Evolutionary conservation across 139 green algal genomes (phyloP).

Genomic region (Chlorella sp.): DNA sequence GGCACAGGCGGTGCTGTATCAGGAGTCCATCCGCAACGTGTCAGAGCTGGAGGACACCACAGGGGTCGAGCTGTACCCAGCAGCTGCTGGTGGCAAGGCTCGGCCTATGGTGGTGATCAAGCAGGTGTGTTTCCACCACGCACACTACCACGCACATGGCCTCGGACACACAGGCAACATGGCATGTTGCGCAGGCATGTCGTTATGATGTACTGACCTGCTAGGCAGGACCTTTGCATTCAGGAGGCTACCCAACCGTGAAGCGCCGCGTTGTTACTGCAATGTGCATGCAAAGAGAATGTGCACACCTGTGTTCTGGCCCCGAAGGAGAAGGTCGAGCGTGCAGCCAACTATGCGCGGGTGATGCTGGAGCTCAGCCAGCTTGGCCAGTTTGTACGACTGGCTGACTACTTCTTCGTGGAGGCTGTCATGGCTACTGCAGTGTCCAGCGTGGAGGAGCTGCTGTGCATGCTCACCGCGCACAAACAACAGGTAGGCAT

Average conservation of each 20-base stretch:
- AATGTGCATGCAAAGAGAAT: no score
- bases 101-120: constrained; percentile 51
- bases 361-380: constrained; percentile 65
- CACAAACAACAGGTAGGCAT: no score
- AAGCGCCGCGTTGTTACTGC: no score
- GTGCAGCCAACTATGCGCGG: constrained; percentile 51
- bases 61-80: constrained; percentile 61
- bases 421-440: constrained; percentile 40
- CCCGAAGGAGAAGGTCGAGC: constrained; percentile 77
- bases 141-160: no score
- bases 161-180: no score
- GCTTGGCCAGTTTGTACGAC: constrained; percentile 71
- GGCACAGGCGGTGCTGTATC: constrained; percentile 61
- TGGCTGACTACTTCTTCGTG: constrained; percentile 70
- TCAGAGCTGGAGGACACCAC: constrained; percentile 70
- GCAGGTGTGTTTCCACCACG: no score
- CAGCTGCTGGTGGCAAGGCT: constrained; percentile 19
- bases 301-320: no score
- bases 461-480: constrained; percentile 41
- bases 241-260: no score
- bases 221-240: no score
- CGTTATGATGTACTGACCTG: no score
- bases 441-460: constrained; percentile 32
- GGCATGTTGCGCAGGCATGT: no score
- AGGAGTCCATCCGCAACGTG: constrained; percentile 56